Conservation (phyloP, 176 grass and related monocot genomes). For the Juncus inflexus region DNA sequence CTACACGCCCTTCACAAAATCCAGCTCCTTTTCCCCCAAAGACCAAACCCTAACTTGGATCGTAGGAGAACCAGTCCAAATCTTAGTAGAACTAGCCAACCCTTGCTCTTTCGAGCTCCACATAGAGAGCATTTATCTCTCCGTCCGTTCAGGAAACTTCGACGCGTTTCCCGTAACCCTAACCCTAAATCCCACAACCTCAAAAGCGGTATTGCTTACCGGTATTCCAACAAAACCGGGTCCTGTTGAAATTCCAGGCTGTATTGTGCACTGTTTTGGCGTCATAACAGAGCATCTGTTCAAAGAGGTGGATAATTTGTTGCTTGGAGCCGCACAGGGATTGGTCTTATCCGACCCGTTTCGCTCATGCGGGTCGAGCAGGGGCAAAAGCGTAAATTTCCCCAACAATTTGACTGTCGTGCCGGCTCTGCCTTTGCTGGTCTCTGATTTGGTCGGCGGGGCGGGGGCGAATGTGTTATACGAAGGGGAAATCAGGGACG, state of each 20-base stretch:
- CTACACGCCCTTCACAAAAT: slow-evolving; percentile 96
- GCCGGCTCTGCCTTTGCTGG: slow-evolving; percentile 72
- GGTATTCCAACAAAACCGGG: slow-evolving; percentile 92
- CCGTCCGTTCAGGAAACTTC: slow-evolving; percentile 95
- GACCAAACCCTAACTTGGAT: slow-evolving; percentile 93
- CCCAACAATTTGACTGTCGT: slow-evolving; percentile 64
- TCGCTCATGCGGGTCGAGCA: slow-evolving; percentile 91
- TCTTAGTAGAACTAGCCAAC: slow-evolving; percentile 98
- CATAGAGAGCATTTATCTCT: slow-evolving; percentile 97
- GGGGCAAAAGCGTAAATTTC: slow-evolving; percentile 71
- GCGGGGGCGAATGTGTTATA: slow-evolving; percentile 89
- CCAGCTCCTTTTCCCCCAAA: slow-evolving; percentile 32
- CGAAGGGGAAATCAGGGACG: slow-evolving; percentile 98
- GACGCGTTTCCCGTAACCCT: slow-evolving; percentile 95
- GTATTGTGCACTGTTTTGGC: slow-evolving; percentile 98
- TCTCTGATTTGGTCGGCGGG: slow-evolving; percentile 85
- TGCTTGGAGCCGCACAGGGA: slow-evolving; percentile 91
- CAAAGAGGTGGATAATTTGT: slow-evolving; percentile 90
- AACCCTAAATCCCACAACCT: slow-evolving; percentile 82
- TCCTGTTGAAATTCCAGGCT: slow-evolving; percentile 81
- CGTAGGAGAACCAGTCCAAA: slow-evolving; percentile 91
- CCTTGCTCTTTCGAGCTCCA: slow-evolving; percentile 93
- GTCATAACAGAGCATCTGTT: slow-evolving; percentile 99
- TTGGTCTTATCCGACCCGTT: slow-evolving; percentile 99
- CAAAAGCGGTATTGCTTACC: slow-evolving; percentile 84